Base-by-base conservation (phyloP, 2,329 filamentous ascomycete species). In the Trichoderma guizhouense region DNA sequence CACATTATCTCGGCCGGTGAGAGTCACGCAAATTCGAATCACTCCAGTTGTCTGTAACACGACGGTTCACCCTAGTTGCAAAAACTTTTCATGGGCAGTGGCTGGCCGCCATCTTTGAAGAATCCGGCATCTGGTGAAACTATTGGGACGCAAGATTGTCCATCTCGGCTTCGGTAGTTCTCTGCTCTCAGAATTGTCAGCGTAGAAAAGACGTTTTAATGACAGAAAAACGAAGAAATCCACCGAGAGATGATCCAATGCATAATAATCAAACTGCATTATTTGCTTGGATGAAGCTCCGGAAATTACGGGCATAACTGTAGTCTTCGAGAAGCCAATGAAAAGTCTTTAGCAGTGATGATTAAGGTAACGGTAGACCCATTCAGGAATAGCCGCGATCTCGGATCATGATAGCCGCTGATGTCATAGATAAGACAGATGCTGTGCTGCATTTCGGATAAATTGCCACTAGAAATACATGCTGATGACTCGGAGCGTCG, bases 371-470 rank as follows among this genome's bases (percentile, higher is more conserved):
- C 3, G 5, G 26, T 32, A 61, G 58, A 3, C 36, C 26, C 1
- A 32, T 32, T 51, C 2, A 1, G 55, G 66, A 14, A 34, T 51
- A 12, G 36, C 11, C 4, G 1, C 36, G 55, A 69, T 61, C 66
- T 51, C 15, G 21, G 28, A 60, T 61, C 26, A 61, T 51, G 26
- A 21, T 15, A 26, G 24, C 8, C 34, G 7, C 8, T 61, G 66
- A 69, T 51, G 66, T 69, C 66, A 69, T 69, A 47, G 66, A 69
- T 61, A 61, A 14, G 66, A 47, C 1, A n/a, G 66, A 32, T 14
- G 36, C 6, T 57, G 32, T 24, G 2, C 18, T 30, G 51, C 11
- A 34, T 15, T 9, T 18, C 18, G 12, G 43, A 11, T 26, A 34
- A 66, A 57, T 26, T 24, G 61, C 61, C 9, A 53, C 36, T 14